Conservation (phyloP, 2,329 filamentous ascomycete species). For the Trichoderma sp. region DNA sequence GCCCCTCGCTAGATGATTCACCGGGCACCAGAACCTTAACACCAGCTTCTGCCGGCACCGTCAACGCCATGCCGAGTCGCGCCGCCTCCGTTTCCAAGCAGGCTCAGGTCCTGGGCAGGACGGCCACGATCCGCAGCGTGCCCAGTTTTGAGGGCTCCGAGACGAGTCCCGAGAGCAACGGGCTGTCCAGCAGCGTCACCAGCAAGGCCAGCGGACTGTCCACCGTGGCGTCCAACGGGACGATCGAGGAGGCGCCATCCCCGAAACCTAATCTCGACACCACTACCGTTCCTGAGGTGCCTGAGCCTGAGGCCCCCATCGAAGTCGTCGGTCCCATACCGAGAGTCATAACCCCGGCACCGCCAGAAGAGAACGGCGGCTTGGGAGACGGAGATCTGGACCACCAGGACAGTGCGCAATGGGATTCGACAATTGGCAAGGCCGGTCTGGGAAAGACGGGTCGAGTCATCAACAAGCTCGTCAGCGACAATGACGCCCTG, state of each 20-base stretch:
- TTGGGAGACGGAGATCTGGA: constrained; percentile 39
- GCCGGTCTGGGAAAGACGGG: constrained; percentile 73
- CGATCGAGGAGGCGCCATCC: constrained; percentile 36
- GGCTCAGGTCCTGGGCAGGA: constrained; percentile 36
- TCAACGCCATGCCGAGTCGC: constrained; percentile 44
- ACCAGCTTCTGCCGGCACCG: constrained; percentile 41
- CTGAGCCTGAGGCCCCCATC: constrained; percentile 27
- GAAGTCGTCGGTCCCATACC: constrained; percentile 28
- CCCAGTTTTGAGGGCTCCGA: constrained; percentile 55
- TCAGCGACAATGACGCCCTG: constrained; percentile 76
- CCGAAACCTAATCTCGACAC: constrained; percentile 33
- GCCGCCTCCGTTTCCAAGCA: constrained; percentile 36
- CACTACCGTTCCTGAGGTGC: constrained; percentile 27
- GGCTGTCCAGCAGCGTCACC: constrained; percentile 57
- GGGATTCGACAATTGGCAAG: constrained; percentile 70
- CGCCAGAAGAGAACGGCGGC: constrained; percentile 30
- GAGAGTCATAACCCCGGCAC: constrained; percentile 35
- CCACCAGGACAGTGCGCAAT: constrained; percentile 42
- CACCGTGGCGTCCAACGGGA: constrained; percentile 36
- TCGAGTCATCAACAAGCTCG: constrained; percentile 77
- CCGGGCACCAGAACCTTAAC: constrained; percentile 36
- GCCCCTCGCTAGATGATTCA: constrained; percentile 34
- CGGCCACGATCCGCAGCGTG: constrained; percentile 58
- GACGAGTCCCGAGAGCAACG: constrained; percentile 48
- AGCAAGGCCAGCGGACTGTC: constrained; percentile 55